phyloP scores from a whole-genome alignment of 2,329 filamentous ascomycete genomes.

The Arthroderma sp. region DNA sequence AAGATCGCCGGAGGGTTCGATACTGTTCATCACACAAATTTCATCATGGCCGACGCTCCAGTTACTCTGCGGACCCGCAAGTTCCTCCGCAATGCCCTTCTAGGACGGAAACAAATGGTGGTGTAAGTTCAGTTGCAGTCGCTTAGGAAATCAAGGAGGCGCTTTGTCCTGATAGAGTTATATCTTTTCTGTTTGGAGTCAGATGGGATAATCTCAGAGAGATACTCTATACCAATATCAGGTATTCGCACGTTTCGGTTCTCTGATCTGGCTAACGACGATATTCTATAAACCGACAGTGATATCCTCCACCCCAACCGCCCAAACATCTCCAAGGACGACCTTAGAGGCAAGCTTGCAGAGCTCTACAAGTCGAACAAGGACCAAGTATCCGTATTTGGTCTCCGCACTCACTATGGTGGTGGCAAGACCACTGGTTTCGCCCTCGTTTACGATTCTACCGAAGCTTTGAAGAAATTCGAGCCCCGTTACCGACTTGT shows the following conservation, averaged over 20 bases:
- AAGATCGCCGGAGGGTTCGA: conserved; percentile 12
- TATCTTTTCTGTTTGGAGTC: too few species aligned
- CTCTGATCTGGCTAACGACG: conserved; percentile 1
- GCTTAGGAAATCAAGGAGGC: neutral
- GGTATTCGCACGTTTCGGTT: too few species aligned
- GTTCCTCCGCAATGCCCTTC: conserved; percentile 99
- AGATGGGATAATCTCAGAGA: too few species aligned
- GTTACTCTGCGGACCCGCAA: conserved; percentile 95
- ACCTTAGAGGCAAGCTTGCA: conserved; percentile 89
- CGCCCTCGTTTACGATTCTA: conserved; percentile 94
- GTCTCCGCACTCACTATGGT: conserved; percentile 97
- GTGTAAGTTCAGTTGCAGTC: conserved; percentile 56
- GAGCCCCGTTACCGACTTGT: conserved; percentile 97
- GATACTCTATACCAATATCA: too few species aligned
- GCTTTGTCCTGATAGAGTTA: too few species aligned
- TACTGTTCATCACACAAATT: conserved; percentile 28
- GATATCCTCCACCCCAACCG: conserved; percentile 99
- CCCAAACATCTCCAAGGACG: conserved; percentile 97
- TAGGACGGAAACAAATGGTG: conserved; percentile 99
- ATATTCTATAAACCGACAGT: conserved; percentile 38
- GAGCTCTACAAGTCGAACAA: conserved; percentile 97
- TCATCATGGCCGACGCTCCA: conserved; percentile 73
- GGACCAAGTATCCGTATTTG: conserved; percentile 96
- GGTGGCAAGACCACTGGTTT: conserved; percentile 99
- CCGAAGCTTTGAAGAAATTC: conserved; percentile 99